Conservation (phyloP, 2,329 filamentous ascomycete genomes). For the Bipolaris sorokiniana region DNA sequence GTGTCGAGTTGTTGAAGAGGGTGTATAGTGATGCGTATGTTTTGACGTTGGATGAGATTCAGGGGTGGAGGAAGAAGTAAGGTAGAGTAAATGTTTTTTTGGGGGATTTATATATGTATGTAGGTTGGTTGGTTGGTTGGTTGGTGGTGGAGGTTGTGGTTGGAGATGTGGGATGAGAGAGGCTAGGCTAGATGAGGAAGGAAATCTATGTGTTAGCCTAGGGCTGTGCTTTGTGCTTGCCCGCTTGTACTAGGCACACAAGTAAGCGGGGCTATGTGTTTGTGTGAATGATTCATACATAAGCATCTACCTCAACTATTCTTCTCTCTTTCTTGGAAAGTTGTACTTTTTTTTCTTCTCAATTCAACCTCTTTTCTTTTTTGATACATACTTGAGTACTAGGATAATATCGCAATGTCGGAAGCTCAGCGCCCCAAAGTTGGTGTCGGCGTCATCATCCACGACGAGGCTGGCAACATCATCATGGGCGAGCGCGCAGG, state of each 20-base stretch:
- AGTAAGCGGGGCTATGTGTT: neutral
- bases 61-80: conserved; percentile 25
- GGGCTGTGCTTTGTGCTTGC: neutral
- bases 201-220: neutral
- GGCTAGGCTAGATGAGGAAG: neutral
- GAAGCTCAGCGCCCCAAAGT: conserved; percentile 46
- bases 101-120: neutral
- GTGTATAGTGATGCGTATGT: conserved; percentile 42
- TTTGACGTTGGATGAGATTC: conserved; percentile 38
- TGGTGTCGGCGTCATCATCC: conserved; percentile 58
- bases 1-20: conserved; percentile 48
- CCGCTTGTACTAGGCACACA: neutral
- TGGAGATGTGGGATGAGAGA: neutral
- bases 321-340: too few species aligned
- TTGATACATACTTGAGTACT: neutral
- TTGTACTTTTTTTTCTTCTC: too few species aligned
- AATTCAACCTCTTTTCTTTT: neutral
- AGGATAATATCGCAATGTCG: conserved; percentile 17
- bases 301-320: too few species aligned
- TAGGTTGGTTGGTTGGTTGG: neutral
- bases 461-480: conserved; percentile 52
- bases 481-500: conserved; percentile 57
- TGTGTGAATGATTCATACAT: neutral
- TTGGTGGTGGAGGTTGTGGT: too few species aligned
- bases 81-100: neutral